Percentiles rank a stretch among this genome's conserved stretches.
phyloP scores from a whole-genome alignment of 2,329 filamentous ascomycete species.

The Ophiostoma fasciatum region DNA sequence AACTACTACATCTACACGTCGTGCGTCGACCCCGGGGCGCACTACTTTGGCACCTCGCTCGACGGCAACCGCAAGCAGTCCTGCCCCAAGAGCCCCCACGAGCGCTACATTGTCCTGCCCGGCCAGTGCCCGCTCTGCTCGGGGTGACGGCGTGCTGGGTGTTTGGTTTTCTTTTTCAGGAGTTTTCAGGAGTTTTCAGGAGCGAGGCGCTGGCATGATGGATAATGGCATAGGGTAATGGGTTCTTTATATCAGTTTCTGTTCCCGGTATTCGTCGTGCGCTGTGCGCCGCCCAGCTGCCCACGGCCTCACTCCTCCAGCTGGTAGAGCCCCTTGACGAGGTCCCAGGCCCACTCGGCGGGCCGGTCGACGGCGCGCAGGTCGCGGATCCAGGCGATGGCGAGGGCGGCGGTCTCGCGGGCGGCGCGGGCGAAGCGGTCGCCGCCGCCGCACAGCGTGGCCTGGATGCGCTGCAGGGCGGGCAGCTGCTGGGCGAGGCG shows the following conservation, averaged over 20 bases:
- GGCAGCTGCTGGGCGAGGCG: conserved; percentile 37
- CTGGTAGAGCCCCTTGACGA: conserved; percentile 31
- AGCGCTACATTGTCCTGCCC: conserved; percentile 56
- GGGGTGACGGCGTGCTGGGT: background rate
- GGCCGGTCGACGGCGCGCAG: conserved; percentile 38
- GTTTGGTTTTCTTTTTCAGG: too few relatives aligned
- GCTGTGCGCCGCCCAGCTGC: too few relatives aligned
- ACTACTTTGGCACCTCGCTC: conserved; percentile 55
- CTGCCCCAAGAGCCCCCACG: conserved; percentile 52
- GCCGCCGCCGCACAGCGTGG: conserved; percentile 26
- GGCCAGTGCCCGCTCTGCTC: conserved; percentile 44
- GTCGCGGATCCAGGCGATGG: conserved; percentile 45
- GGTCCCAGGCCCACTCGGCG: conserved; percentile 40
- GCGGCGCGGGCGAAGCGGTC: conserved; percentile 34
- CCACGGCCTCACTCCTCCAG: conserved; percentile 21
- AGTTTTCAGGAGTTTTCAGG: too few relatives aligned
- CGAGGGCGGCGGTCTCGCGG: conserved; percentile 32
- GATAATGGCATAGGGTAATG: too few relatives aligned
- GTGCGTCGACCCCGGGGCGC: conserved; percentile 51
- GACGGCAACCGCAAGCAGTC: conserved; percentile 46
- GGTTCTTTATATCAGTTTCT: too few relatives aligned
- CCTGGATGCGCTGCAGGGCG: conserved; percentile 33
- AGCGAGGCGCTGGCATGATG: too few relatives aligned
- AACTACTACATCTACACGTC: conserved; percentile 66
- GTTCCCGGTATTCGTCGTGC: background rate